Conservation (phyloP, 1,284 basidiomycete species). For the Ustilago crameri region DNA sequence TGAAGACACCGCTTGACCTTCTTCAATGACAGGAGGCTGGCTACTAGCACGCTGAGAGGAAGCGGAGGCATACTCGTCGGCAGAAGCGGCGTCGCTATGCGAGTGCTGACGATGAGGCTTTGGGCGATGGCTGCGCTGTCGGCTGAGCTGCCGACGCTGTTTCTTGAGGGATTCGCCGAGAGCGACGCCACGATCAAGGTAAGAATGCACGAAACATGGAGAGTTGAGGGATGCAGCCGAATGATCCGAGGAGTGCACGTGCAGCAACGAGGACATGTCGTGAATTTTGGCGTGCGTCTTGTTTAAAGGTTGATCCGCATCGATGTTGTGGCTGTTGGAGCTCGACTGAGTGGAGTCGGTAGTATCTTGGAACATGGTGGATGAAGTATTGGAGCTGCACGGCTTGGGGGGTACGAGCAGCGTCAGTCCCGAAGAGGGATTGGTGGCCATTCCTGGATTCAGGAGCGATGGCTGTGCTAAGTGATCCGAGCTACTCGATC, state of each 20-base stretch:
- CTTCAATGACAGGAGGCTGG: conserved; percentile 4
- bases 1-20: neutral
- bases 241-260: conserved; percentile 22
- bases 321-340: conserved; percentile 5
- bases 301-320: conserved; percentile 21
- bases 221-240: conserved; percentile 23
- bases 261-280: conserved; percentile 38
- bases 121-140: conserved; percentile 18
- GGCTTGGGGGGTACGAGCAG: conserved; percentile 26
- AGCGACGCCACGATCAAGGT: conserved; percentile 50
- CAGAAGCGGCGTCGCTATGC: conserved; percentile 31
- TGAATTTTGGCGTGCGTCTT: conserved; percentile 47
- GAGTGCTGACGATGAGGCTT: conserved; percentile 10
- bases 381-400: conserved; percentile 17
- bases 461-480: conserved; percentile 23
- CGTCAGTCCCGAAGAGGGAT: conserved; percentile 37
- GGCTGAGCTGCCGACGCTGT: conserved; percentile 37
- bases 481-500: conserved; percentile 15
- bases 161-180: conserved; percentile 48
- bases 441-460: conserved; percentile 44
- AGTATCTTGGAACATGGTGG: conserved; percentile 17
- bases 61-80: conserved; percentile 23
- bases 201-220: conserved; percentile 61
- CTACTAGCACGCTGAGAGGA: neutral
- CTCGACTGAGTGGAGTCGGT: conserved; percentile 26